Percentiles rank a stretch among this genome's conserved stretches.
Conservation (phyloP, 2,329 filamentous ascomycete species). For the Fusarium temperatum region DNA sequence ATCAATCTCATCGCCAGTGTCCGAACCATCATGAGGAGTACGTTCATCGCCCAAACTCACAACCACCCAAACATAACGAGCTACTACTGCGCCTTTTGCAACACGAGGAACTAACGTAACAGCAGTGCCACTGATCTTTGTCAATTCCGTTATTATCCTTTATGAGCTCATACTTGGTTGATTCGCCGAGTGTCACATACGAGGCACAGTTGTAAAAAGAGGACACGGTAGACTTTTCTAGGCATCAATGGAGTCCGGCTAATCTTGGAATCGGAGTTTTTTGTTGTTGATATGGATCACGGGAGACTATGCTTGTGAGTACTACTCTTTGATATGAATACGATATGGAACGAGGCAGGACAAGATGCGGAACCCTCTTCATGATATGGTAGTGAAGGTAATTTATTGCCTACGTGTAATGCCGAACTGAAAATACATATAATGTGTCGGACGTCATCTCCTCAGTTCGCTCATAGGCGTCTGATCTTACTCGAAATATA, state of each 20-base stretch:
- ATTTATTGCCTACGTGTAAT: neutral
- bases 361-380: neutral
- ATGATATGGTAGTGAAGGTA: neutral
- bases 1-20: constrained; percentile 92
- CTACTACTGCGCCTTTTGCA: neutral
- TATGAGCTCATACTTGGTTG: constrained; percentile 83
- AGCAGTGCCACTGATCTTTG: constrained; percentile 82
- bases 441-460: neutral
- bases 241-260: constrained; percentile 35
- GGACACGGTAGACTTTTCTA: constrained; percentile 29
- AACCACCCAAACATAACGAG: neutral
- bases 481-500: constrained; percentile 17
- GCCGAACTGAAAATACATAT: neutral
- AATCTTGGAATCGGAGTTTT: constrained; percentile 33
- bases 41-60: constrained; percentile 8
- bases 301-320: neutral
- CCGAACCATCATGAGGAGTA: constrained; percentile 91
- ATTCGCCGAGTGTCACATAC: constrained; percentile 31
- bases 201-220: constrained; percentile 15
- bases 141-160: constrained; percentile 84
- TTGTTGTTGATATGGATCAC: constrained; percentile 19
- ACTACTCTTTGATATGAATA: constrained; percentile 10
- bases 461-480: constrained; percentile 8
- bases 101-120: constrained; percentile 8
- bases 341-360: neutral